Base-by-base conservation (phyloP, 345 rosid genomes). In the Reutealis trisperma region DNA sequence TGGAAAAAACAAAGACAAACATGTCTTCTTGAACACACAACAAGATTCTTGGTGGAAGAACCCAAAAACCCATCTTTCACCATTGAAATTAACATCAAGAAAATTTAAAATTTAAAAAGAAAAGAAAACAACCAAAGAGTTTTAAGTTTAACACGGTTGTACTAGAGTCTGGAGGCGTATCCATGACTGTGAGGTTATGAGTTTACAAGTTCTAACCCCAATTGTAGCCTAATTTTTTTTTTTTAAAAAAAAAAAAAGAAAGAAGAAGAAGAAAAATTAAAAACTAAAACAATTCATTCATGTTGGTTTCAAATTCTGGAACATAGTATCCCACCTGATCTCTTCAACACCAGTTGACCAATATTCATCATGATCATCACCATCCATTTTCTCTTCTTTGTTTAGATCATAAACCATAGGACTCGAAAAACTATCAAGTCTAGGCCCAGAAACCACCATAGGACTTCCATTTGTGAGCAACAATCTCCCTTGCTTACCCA, bases 281-380 rank as follows among this genome's bases (percentile, higher is more conserved):
- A 34, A 54, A 15, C 37, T 54, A 30, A 11, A 47, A 1, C 6
- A 15, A 54, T 54, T 51, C 70, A 8, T 76, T 89, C 87, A 95
- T 64, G 93, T 95, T 45, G 99, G 99, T 86, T 92, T 95, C 58
- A 95, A 75, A 75, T 95, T 84, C 78, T 95, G 98, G 78, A 95
- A 95, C 99, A 95, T 90, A 1, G 97, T 70, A 81, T 92, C 98
- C 99, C 99, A 95, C 83, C 91, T 89, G 79, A 90, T 84, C 68
- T 85, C 94, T 87, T 89, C 90, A 65, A 83, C 86, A 12, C 80
- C 87, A 61, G 83, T 77, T 54, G 87, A 80, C 87, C 94, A 89
- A 49, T 86, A 87, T 19, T 88, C 76, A 71, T 83, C 85, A 58
- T 82, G 78, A 69, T 82, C 78, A 7, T 69, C 82, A 15, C 32